Conservation (phyloP, 495 filamentous ascomycete genomes). For the Talaromyces stipitatus region DNA sequence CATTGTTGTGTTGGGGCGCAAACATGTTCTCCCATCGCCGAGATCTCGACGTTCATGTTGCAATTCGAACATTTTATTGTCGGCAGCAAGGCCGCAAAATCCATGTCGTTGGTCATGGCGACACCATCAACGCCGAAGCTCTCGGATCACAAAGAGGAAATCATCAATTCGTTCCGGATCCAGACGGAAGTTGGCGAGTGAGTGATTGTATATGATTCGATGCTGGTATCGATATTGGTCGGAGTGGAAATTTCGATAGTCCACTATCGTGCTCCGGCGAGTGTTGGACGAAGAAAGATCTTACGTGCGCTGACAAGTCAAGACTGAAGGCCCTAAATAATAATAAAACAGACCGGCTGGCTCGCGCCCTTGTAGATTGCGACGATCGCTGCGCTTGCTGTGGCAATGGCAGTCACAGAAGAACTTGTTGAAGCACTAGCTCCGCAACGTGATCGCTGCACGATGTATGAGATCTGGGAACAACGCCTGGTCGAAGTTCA, state of each 20-base stretch:
- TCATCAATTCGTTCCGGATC: conserved; percentile 1
- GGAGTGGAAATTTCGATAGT: conserved; percentile 1
- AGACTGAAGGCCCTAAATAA: background rate
- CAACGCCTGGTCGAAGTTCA: background rate
- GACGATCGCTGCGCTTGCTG: background rate
- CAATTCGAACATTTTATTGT: conserved; percentile 95
- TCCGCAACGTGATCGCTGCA: background rate
- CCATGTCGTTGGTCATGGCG: conserved; percentile 32
- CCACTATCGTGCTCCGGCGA: background rate
- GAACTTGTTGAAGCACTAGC: background rate
- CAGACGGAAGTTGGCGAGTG: background rate
- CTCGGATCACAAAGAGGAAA: conserved; percentile 1
- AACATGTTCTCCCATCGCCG: conserved; percentile 85
- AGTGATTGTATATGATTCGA: background rate
- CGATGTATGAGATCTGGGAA: background rate
- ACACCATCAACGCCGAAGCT: conserved; percentile 3
- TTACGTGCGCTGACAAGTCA: background rate
- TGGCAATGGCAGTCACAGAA: background rate
- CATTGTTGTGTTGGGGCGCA: conserved; percentile 36
- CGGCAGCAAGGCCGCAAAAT: conserved; percentile 70
- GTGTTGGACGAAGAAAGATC: background rate
- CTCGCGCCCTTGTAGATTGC: background rate
- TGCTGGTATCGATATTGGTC: background rate
- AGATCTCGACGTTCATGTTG: conserved; percentile 76
- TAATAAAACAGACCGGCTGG: background rate